Base-by-base conservation (phyloP, 2,329 filamentous ascomycete species). In the Fusarium incarnatum region DNA sequence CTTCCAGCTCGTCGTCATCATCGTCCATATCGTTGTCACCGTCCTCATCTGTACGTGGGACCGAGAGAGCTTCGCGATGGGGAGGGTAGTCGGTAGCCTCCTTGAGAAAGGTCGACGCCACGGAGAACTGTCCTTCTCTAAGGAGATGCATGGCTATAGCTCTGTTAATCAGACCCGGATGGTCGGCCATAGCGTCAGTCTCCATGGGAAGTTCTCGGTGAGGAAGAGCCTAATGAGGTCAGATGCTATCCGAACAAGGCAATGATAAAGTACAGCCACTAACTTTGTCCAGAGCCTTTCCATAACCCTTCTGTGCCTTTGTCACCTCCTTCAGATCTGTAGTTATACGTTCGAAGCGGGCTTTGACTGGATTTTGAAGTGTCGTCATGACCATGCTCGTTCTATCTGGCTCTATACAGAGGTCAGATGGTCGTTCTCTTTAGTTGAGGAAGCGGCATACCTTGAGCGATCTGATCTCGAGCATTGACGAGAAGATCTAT, bases 111-210 rank as follows among this genome's bases (percentile, higher is more conserved):
- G 91, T 94, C 18, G 91, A 89, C 15, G 95, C 95, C 4, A 97
- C 94, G 23, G 86, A 87, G 79, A 99, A 99, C 77, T 97, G 92
- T 50, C 96, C 96, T 81, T 98, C 95, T 42, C 96, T 92, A 41
- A 99, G 87, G 23, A 99, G 87, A 77, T 99, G 96, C 94, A 98
- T 98, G 12, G 93, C 93, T 73, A 99, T 97, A 9, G 96, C 95
- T 60, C 94, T 89, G 81, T 98, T 97, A 77, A 98, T 93, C 15
- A 98, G 85, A 18, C 87, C 84, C 6, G 92, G 87, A 71, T 97
- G 90, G 22, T 90, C 87, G 3, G 89, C 90, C 79, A 98, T 89
- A 34, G 90, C 91, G 80, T 97, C 94, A 75, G 94, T 90, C 61
- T 94, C 92, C 75, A 89, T 92, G 16, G 91, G 92, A 0, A 95